These are phyloP conservation scores for Taphrina communis DNA, from an alignment of 1,139 yeast genomes.

Conservation along the genomic window DNA sequence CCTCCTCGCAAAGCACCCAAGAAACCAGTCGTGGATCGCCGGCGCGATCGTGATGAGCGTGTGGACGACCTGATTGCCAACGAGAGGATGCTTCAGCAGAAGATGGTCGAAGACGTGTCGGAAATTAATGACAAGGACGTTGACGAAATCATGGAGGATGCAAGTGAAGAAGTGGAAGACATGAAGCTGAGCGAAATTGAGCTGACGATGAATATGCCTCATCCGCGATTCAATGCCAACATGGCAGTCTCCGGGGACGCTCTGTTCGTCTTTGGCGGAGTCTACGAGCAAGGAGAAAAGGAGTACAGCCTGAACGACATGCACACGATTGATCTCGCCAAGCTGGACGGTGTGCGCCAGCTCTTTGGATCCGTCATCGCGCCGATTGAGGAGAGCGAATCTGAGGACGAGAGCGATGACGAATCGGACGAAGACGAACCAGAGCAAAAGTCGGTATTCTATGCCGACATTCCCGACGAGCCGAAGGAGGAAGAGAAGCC, in stretches of 20 bases:
- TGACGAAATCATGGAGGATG: constrained; percentile 53
- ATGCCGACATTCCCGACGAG: constrained; percentile 62
- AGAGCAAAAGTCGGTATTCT: constrained; percentile 71
- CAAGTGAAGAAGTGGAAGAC: constrained; percentile 50
- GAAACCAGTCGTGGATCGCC: constrained; percentile 54
- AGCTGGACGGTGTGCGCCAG: constrained; percentile 72
- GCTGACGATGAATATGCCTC: constrained; percentile 29
- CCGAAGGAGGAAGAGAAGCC: constrained; percentile 66
- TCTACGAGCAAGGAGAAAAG: constrained; percentile 83
- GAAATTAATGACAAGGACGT: constrained; percentile 66
- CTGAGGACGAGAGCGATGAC: constrained; percentile 60
- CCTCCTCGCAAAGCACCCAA: constrained; percentile 59
- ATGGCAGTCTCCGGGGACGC: constrained; percentile 85
- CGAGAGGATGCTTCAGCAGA: constrained; percentile 66
- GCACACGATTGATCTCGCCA: constrained; percentile 83
- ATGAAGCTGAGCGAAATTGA: constrained; percentile 64
- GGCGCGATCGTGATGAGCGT: constrained; percentile 24
- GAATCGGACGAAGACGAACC: constrained; percentile 66
- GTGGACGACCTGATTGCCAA: constrained; percentile 40
- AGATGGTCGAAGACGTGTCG: constrained; percentile 63
- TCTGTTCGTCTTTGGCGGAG: constrained; percentile 88
- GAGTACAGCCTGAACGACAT: constrained; percentile 85
- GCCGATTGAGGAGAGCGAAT: constrained; percentile 71
- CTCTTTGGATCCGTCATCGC: constrained; percentile 65
- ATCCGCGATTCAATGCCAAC: constrained; percentile 68